Evolutionary conservation across 2,329 filamentous ascomycete genomes (phyloP).

Genomic region (Aureobasidium sp.): DNA sequence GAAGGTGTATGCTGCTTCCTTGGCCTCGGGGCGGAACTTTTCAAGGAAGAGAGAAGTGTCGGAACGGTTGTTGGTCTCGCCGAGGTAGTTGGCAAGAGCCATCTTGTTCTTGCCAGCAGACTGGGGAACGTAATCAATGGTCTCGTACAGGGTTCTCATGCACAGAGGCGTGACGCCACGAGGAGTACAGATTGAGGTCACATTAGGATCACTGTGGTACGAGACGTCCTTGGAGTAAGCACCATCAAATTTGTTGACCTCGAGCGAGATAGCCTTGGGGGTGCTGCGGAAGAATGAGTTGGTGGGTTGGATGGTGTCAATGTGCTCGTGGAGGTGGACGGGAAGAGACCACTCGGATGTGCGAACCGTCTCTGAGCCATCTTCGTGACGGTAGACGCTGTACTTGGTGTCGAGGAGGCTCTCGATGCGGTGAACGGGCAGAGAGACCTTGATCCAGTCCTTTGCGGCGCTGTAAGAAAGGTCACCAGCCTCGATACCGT

Average conservation of each 20-base stretch:
- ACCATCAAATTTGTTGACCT: conserved; percentile 20
- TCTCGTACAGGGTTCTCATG: conserved; percentile 46
- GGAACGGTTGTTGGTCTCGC: conserved; percentile 40
- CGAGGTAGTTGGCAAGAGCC: conserved; percentile 40
- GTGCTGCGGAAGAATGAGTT: conserved; percentile 47
- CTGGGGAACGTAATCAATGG: conserved; percentile 43
- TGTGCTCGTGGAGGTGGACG: conserved; percentile 46
- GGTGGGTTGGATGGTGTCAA: conserved; percentile 53
- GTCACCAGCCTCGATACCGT: conserved; percentile 38
- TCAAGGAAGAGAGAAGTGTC: conserved; percentile 51
- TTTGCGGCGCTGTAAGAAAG: conserved; percentile 43
- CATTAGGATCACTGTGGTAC: conserved; percentile 20
- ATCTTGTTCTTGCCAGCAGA: conserved; percentile 34
- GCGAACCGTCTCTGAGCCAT: conserved; percentile 45
- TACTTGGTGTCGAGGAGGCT: conserved; percentile 45
- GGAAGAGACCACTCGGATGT: conserved; percentile 51
- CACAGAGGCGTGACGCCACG: conserved; percentile 45
- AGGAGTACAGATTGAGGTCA: conserved; percentile 41
- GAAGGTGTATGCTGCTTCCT: conserved; percentile 45
- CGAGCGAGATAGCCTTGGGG: conserved; percentile 19
- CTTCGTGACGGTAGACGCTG: conserved; percentile 40
- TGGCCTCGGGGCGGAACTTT: conserved; percentile 43
- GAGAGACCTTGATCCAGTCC: conserved; percentile 48
- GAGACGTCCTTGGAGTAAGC: neutral
- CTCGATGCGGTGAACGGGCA: conserved; percentile 45